Conservation (phyloP, 805 yeast genomes). For the Cyberlindnera misumaiensis region DNA sequence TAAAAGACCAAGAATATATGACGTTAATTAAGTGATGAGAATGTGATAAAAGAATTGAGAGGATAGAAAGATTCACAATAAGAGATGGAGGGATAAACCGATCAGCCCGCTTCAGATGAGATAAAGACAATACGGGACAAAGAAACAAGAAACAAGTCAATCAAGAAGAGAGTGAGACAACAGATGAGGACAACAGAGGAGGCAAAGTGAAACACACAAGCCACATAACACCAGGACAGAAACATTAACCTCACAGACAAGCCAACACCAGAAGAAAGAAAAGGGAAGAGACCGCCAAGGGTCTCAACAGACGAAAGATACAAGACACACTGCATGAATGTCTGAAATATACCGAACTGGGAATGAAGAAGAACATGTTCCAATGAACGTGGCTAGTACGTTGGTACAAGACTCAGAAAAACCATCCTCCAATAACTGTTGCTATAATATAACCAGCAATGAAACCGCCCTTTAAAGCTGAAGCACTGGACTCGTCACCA, state of each 20-base stretch:
- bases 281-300: not conserved
- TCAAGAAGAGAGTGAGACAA: not conserved
- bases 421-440: constrained; percentile 9
- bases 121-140: not conserved
- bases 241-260: not conserved
- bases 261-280: not conserved
- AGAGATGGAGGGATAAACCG: not conserved
- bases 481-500: constrained; percentile 8
- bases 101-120: not conserved
- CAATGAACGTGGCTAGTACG: too few species aligned
- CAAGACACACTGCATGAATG: too few species aligned
- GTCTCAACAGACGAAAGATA: not conserved
- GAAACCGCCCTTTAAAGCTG: constrained; percentile 1
- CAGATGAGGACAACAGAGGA: not conserved
- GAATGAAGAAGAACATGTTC: too few species aligned
- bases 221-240: too few species aligned
- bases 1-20: not conserved
- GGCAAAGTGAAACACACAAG: too few species aligned
- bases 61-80: not conserved
- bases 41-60: not conserved
- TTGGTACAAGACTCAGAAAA: constrained; percentile 5
- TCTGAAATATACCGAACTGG: too few species aligned
- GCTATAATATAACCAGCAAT: constrained; percentile 2
- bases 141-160: not conserved
- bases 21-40: not conserved